Evolutionary conservation across 2,329 filamentous ascomycete genomes (phyloP), one percentile per base, ranked within the genome.

Genomic region (Talaromyces sp.): DNA sequence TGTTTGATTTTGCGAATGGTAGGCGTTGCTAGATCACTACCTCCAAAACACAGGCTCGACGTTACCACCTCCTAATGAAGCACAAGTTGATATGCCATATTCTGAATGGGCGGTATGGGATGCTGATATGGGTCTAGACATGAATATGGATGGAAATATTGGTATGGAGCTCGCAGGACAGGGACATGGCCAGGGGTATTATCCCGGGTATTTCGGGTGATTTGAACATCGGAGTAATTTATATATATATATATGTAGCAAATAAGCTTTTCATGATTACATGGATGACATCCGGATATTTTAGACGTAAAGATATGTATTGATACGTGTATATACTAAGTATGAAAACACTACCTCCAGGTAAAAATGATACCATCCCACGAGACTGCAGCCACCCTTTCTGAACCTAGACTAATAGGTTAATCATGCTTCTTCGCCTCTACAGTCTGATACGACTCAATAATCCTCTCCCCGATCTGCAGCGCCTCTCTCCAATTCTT

Each of bases 401-500:
- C 13, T 31, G 7, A 52, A 13, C 8, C 0, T 52, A 33, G 2
- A 27, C 9, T 49, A 11, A 49, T 1, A 24, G 11, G 37, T 54
- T 68, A 79, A 66, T 77, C 73, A 66, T 74, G 63, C 70, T 80
- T 79, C 71, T 80, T 80, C 19, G 62, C 65, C 31, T 68, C 71
- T 8, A 65, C 64, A 11, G 67, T 66, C 3, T 60, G 66, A 19
- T 74, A 70, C 6, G 74, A 71, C 57, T 78, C 73, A 56, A 82
- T 81, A 57, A 82, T 77, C 2, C 74, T 72, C 14, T 75, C 67
- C 1, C 78, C 80, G 5, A 81, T 74, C 65, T 76, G 69, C 2
- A 75, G 75, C 37, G 75, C 75, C 69, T 82, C 79, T 37, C 68
- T 71, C 79, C 79, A 81, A n/a, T 75, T 78, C 35, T 73, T 78